Base-by-base conservation (phyloP, 2,329 filamentous ascomycete species). In the Neospermospora avenae region DNA sequence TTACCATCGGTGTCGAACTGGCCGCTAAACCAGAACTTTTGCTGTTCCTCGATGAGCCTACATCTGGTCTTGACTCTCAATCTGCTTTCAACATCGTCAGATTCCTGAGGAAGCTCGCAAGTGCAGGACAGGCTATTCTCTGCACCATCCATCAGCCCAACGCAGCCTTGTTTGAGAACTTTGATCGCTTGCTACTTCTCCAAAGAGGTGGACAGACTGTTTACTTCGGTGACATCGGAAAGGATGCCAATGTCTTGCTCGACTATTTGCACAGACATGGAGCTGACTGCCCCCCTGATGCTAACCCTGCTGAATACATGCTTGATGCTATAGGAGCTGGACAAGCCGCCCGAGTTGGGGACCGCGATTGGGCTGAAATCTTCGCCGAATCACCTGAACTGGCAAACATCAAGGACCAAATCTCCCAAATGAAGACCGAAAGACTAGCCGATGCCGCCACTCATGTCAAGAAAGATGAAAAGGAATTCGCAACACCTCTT, bases 401-500 rank as follows among this genome's bases (percentile, higher is more conserved):
- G 14, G 79, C 79, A 1, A 73, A 78, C 7, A 76, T 80, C 56
- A 86, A 86, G 69, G 73, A 78, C 39, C 78, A 82, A 6, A 86
- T 88, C 58, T 66, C 77, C 5, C 74, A 76, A 28, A 80, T 87
- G 73, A 87, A 86, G 66, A 70, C 75, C 3, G 71, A 78, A 18
- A 79, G 84, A 48, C 74, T 78, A 3, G 72, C 78, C 16, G 77
- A 78, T 55, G 78, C 80, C 13, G 77, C 68, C 8, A 65, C 66
- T 67, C 61, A 67, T 20, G 57, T 67, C 10, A 68, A 68, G 31
- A 70, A 72, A 1, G 75, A 76, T 2, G 84, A 92, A 65, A 85
- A 83, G 68, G 91, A 96, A 74, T 96, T 89, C 68, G 93, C 93
- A 0, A 93, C 91, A 0, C 90, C 93, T 0, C 74, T 92, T 8